Conservation (phyloP, 306 rosid genomes). For the Canavalia gladiata region DNA sequence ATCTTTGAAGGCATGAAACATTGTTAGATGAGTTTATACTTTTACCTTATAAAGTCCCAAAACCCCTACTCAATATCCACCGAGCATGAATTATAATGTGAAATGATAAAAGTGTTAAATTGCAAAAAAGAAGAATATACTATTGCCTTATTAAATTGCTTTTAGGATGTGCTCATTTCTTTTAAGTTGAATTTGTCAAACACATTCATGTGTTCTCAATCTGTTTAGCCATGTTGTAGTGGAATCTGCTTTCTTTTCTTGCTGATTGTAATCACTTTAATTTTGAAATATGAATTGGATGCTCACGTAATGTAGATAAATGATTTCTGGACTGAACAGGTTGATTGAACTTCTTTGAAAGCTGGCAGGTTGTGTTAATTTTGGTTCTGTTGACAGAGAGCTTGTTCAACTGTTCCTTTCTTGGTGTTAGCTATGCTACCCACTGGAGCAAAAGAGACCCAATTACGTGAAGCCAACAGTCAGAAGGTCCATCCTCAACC, state of each 20-base stretch:
- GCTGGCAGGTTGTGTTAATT: slow-evolving; percentile 65
- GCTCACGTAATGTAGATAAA: neutral
- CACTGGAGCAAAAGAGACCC: slow-evolving; percentile 85
- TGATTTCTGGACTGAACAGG: slow-evolving; percentile 42
- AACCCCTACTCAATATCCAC: slow-evolving; percentile 14
- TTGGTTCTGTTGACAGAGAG: slow-evolving; percentile 50
- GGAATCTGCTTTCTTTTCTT: neutral
- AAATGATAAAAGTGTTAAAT: neutral
- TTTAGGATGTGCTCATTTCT: neutral
- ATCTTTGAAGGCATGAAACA: neutral
- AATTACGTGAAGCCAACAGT: slow-evolving; percentile 91
- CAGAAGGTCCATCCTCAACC: slow-evolving; percentile 99
- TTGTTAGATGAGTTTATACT: slow-evolving; percentile 26
- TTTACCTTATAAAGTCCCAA: neutral
- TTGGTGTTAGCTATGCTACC: slow-evolving; percentile 95
- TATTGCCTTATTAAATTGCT: slow-evolving; percentile 15
- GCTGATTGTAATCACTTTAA: neutral
- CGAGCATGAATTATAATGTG: slow-evolving; percentile 2
- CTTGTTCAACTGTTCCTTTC: slow-evolving; percentile 52
- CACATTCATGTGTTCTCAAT: neutral
- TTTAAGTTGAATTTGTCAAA: slow-evolving; percentile 14
- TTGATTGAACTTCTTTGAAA: slow-evolving; percentile 51
- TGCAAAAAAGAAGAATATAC: neutral
- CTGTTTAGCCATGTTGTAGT: slow-evolving; percentile 4
- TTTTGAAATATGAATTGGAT: slow-evolving; percentile 13